Percentiles rank a stretch among this genome's conserved stretches.
phyloP scores from a whole-genome alignment of 2,329 filamentous ascomycete genomes.

The Parafenestella ontariensis region DNA sequence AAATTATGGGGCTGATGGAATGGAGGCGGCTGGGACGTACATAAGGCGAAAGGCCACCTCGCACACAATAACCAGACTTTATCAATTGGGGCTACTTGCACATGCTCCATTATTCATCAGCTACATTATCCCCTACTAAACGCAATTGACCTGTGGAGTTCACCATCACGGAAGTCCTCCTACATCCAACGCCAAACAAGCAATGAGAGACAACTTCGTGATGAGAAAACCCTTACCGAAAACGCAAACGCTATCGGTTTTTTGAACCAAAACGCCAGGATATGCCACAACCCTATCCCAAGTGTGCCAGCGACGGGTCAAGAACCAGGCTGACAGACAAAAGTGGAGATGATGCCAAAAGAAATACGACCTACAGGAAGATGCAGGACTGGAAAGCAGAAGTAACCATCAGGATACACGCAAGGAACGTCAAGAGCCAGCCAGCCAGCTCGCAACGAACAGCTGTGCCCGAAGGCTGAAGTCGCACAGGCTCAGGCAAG shows the following conservation, averaged over 20 bases:
- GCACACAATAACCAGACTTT: not conserved
- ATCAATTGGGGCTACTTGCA: not conserved
- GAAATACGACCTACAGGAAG: not conserved
- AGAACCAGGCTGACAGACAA: not conserved
- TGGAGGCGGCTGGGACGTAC: not conserved
- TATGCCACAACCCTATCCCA: not conserved
- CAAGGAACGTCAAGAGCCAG: not conserved
- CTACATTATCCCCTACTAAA: too few species aligned
- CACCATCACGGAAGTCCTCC: not conserved
- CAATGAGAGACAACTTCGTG: not conserved
- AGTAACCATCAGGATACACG: not conserved
- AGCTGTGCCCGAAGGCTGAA: not conserved
- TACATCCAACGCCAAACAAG: not conserved
- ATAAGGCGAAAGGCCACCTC: not conserved
- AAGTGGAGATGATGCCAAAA: not conserved
- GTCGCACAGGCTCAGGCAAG: constrained; percentile 6
- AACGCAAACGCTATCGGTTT: not conserved
- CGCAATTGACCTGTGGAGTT: not conserved
- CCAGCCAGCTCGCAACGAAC: not conserved
- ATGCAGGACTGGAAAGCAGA: not conserved
- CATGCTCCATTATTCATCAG: not conserved
- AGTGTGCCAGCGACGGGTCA: not conserved
- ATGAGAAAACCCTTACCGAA: not conserved
- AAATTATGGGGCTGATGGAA: not conserved
- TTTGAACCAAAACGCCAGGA: not conserved